Base-by-base conservation (phyloP, 441 rosid species). In the Capsella rubella region DNA sequence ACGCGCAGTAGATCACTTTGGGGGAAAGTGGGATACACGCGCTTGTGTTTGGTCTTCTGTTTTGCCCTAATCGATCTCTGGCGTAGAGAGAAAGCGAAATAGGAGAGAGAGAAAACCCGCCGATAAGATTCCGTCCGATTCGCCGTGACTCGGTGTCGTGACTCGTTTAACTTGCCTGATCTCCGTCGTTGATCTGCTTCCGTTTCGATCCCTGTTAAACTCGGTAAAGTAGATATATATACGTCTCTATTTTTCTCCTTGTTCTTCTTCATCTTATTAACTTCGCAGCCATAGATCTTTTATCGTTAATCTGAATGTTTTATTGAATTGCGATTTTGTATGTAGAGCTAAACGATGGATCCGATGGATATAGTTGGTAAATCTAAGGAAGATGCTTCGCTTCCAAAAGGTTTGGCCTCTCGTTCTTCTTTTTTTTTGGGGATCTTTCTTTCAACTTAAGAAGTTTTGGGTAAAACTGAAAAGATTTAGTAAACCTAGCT, bases 351-450 rank as follows among this genome's bases (percentile, higher is more conserved):
- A 46, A 75, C 64, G 61, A 92, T 92, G 99, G 99, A 94, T 62
- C 91, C 99, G 71, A 92, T 88, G 94, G 99, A 92, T 88, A 92
- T 94, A 42, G 97, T 94, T 34, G 97, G 97, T 55, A 94, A 94
- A 81, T 89, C 97, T n/a, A 95, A 95, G 69, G 99, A 95, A 81
- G 99, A 95, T 76, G 99, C 99, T 64, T 95, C 98, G 72, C 97
- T 95, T 56, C 99, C 99, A 1, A 95, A 95, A 89, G 99, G 99
- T 89, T 60, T 6, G 50, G 5, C 14, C n/a, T 59, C 64, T 40
- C 25, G 10, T 49, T 25, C 55, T 45, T 62, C 39, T 42, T 59
- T 56, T 13, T 18, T 9, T 39, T 34, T 46, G 35, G 39, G 0
- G 18, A 16, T 46, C 60, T 59, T 10, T 25, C 11, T 42, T 6